Evolutionary conservation across 169 alveolate genomes (phyloP).

Genomic region (Cytauxzoon felis): DNA sequence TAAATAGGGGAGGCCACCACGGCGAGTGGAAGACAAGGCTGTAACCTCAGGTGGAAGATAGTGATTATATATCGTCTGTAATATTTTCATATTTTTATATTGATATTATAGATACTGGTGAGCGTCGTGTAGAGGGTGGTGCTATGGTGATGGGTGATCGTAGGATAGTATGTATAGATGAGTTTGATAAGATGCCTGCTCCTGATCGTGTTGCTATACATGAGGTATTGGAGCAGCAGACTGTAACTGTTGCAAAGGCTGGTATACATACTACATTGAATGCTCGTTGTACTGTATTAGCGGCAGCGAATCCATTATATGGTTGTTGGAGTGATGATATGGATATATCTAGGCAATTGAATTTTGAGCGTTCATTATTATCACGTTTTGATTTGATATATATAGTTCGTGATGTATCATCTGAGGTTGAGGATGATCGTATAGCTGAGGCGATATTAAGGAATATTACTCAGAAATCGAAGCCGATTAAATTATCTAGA

Average conservation of each 20-base stretch:
- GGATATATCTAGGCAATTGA: conserved; percentile 88
- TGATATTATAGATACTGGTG: conserved; percentile 83
- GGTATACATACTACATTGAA: conserved; percentile 96
- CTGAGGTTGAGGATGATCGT: conserved; percentile 73
- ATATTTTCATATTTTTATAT: too few relatives aligned
- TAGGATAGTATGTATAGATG: conserved; percentile 97
- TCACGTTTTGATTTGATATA: conserved; percentile 79
- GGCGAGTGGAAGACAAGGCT: too few relatives aligned
- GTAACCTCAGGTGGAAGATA: too few relatives aligned
- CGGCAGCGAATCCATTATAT: conserved; percentile 99
- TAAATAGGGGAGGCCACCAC: too few relatives aligned
- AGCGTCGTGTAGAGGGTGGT: conserved; percentile 97
- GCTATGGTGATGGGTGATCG: conserved; percentile 99
- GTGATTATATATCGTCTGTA: too few relatives aligned
- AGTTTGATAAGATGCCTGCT: conserved; percentile 97
- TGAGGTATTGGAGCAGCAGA: conserved; percentile 98
- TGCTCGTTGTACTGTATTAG: conserved; percentile 96
- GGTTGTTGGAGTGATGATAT: conserved; percentile 91
- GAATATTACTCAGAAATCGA: conserved; percentile 73
- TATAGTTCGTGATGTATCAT: conserved; percentile 68
- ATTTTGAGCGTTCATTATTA: conserved; percentile 95
- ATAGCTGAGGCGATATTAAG: conserved; percentile 73
- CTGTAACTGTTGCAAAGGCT: conserved; percentile 98
- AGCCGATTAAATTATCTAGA: conserved; percentile 42
- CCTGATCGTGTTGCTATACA: conserved; percentile 98